Percentiles rank a stretch among this genome's conserved stretches.
phyloP scores from a whole-genome alignment of 306 rosid species.

The Rubus idaeus region DNA sequence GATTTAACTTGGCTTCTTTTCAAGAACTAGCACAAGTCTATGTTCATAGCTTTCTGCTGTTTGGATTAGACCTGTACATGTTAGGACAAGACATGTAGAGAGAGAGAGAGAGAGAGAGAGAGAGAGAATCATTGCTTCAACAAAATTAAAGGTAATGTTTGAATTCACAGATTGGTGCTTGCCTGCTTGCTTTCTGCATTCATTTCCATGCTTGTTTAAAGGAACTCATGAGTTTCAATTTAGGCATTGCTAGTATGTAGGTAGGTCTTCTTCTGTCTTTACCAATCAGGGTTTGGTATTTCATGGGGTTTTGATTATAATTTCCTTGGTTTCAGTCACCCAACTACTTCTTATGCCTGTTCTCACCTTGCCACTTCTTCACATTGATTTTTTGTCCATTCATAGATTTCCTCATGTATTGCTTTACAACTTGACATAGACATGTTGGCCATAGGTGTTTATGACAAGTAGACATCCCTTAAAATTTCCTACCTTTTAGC shows the following conservation, averaged over 20 bases:
- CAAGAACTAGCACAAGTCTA: slow-evolving; percentile 56
- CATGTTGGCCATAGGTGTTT: slow-evolving; percentile 14
- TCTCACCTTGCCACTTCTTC: background rate
- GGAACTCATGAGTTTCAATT: background rate
- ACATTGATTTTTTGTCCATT: slow-evolving; percentile 6
- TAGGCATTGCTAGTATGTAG: background rate
- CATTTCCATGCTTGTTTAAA: background rate
- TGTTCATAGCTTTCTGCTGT: slow-evolving; percentile 50
- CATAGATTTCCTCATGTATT: background rate
- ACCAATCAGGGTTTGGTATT: slow-evolving; percentile 35
- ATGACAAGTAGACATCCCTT: slow-evolving; percentile 11
- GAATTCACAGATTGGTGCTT: slow-evolving; percentile 19
- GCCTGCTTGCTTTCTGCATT: slow-evolving; percentile 11
- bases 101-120: slow-evolving; percentile 15
- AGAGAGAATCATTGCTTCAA: slow-evolving; percentile 30
- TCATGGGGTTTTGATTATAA: background rate
- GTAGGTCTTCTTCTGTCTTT: slow-evolving; percentile 21
- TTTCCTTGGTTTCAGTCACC: slow-evolving; percentile 14
- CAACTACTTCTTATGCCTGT: background rate
- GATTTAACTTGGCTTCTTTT: slow-evolving; percentile 41
- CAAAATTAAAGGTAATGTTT: slow-evolving; percentile 29
- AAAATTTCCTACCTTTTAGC: background rate
- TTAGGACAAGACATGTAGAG: slow-evolving; percentile 12
- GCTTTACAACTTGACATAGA: slow-evolving; percentile 13
- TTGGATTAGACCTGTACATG: slow-evolving; percentile 47